phyloP scores from a whole-genome alignment of 352 stramenopile species.

The Phytophthora litchii region DNA sequence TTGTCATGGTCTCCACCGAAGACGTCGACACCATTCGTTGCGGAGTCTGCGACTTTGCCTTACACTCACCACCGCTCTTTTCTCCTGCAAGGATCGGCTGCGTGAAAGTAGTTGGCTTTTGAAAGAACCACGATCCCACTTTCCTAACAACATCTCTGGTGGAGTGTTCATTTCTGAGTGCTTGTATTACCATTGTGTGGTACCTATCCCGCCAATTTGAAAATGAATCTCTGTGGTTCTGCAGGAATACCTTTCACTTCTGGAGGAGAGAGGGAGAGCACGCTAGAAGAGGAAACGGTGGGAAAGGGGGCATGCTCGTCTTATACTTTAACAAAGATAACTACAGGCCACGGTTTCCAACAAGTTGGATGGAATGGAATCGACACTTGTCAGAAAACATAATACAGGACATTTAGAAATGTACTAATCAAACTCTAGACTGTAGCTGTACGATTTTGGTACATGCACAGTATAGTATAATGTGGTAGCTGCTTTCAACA shows the following conservation, averaged over 20 bases:
- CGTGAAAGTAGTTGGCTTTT: not conserved
- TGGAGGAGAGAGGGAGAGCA: slow-evolving; percentile 10
- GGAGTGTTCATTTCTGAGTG: not conserved
- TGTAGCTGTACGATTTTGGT: too few relatives aligned
- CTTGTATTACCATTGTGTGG: slow-evolving; percentile 7
- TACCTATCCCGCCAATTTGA: slow-evolving; percentile 5
- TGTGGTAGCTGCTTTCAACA: too few relatives aligned
- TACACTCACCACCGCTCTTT: not conserved
- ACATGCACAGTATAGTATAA: too few relatives aligned
- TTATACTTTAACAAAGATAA: slow-evolving; percentile 11
- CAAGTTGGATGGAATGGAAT: slow-evolving; percentile 4
- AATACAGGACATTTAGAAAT: too few relatives aligned
- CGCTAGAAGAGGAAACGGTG: slow-evolving; percentile 6
- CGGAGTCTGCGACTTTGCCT: slow-evolving; percentile 1
- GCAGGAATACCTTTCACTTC: too few relatives aligned
- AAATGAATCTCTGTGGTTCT: slow-evolving; percentile 3
- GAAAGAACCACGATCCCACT: not conserved
- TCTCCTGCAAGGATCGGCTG: not conserved
- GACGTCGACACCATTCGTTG: slow-evolving; percentile 30
- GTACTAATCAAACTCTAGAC: too few relatives aligned
- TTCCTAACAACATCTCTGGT: slow-evolving; percentile 10
- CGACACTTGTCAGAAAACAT: not conserved
- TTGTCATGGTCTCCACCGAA: slow-evolving; percentile 24
- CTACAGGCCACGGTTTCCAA: slow-evolving; percentile 1
- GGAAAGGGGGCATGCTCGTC: not conserved